Evolutionary conservation across 495 filamentous ascomycete species (phyloP).

Genomic region (Penicillium arizonense): DNA sequence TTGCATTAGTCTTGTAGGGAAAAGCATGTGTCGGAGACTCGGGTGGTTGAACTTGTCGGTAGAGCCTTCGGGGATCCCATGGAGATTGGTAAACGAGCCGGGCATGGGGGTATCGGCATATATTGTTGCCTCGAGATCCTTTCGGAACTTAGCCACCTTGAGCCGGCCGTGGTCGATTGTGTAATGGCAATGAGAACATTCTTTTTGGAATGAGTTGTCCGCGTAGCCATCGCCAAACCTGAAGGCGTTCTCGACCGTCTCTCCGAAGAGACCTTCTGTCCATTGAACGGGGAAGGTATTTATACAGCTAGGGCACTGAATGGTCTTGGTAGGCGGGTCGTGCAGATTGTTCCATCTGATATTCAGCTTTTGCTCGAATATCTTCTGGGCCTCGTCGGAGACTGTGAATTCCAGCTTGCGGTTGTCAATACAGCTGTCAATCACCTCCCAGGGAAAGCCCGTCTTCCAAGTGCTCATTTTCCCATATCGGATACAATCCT

Average conservation of each 20-base stretch:
- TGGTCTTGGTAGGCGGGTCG: constrained; percentile 43
- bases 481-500: constrained; percentile 68
- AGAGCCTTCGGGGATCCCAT: constrained; percentile 29
- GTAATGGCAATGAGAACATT: constrained; percentile 44
- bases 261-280: constrained; percentile 20
- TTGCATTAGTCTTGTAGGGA: constrained; percentile 57
- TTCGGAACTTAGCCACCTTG: constrained; percentile 54
- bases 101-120: constrained; percentile 51
- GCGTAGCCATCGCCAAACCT: constrained; percentile 52
- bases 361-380: constrained; percentile 52
- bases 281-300: constrained; percentile 14
- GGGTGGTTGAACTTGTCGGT: neutral
- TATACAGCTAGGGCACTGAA: constrained; percentile 59
- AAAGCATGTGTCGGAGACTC: constrained; percentile 34
- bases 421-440: constrained; percentile 62
- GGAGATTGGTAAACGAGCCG: constrained; percentile 53
- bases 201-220: constrained; percentile 51
- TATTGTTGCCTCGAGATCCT: constrained; percentile 48
- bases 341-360: constrained; percentile 58
- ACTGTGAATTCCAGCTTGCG: constrained; percentile 60
- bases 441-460: constrained; percentile 66
- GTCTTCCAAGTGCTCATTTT: constrained; percentile 58
- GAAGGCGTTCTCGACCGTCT: constrained; percentile 13
- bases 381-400: constrained; percentile 35
- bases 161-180: constrained; percentile 49